phyloP scores from a whole-genome alignment of 805 yeast species.

The Metschnikowia baotianmanensis region DNA sequence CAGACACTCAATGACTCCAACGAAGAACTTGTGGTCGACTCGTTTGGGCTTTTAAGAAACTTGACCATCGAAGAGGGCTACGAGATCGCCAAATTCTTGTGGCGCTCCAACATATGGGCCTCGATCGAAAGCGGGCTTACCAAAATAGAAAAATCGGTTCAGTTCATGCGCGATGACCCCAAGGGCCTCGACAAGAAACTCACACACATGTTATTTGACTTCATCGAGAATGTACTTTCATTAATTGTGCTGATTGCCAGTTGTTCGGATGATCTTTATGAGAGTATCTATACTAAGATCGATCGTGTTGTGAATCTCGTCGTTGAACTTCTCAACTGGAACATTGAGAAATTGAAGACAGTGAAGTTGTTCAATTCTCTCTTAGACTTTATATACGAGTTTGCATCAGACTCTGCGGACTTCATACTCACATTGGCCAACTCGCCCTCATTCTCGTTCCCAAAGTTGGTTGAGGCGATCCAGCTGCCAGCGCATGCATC shows the following conservation, averaged over 20 bases:
- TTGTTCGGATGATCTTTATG: slow-evolving; percentile 50
- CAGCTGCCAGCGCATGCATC: slow-evolving; percentile 16
- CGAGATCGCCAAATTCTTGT: slow-evolving; percentile 67
- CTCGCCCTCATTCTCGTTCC: slow-evolving; percentile 18
- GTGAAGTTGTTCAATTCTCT: slow-evolving; percentile 48
- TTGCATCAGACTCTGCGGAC: slow-evolving; percentile 55
- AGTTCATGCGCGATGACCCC: slow-evolving; percentile 31
- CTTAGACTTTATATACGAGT: slow-evolving; percentile 57
- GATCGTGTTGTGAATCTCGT: slow-evolving; percentile 40
- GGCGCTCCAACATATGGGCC: slow-evolving; percentile 79
- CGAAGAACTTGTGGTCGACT: slow-evolving; percentile 75
- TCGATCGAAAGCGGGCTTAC: slow-evolving; percentile 50
- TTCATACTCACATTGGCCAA: slow-evolving; percentile 40
- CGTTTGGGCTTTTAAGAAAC: slow-evolving; percentile 79
- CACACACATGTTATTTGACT: slow-evolving; percentile 53
- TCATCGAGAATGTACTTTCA: slow-evolving; percentile 70
- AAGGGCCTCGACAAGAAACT: slow-evolving; percentile 21
- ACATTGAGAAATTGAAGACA: slow-evolving; percentile 34
- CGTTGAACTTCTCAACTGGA: slow-evolving; percentile 34
- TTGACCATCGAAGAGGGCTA: slow-evolving; percentile 85
- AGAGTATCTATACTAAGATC: slow-evolving; percentile 46
- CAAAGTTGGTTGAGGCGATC: slow-evolving; percentile 19
- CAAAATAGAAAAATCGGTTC: slow-evolving; percentile 50
- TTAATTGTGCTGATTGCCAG: slow-evolving; percentile 64
- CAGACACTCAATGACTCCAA: slow-evolving; percentile 63